Evolutionary conservation across 331 rosid species (phyloP), one percentile per base, ranked within the genome.

Genomic region (Erythrophleum ivorense): DNA sequence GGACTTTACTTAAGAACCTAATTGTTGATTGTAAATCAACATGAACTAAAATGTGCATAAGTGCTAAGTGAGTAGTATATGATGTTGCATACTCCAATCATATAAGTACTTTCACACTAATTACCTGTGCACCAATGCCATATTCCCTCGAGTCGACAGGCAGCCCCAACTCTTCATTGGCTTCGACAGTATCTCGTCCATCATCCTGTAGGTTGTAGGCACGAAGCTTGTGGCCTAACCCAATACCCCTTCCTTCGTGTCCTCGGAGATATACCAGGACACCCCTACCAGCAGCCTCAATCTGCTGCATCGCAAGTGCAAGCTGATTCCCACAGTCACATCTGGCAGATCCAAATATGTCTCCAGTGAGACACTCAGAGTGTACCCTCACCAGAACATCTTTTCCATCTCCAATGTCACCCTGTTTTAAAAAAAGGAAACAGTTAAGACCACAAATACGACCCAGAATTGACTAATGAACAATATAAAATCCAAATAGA

Each of bases 61-160:
- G 78, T 60, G 36, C 55, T 40, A 38, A 45, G 48, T 12, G 66
- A 65, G 85, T 3, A 67, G 31, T 4, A 49, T 8, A 77, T 29
- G 57, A 77, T 53, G 63, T 45, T 3, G 2, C 33, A 73, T 65
- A 66, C 54, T 54, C 63, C n/a, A 73, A 15, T 8, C 52, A 70
- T 9, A 19, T 24, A n/a, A 76, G 69, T 7, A 9, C 40, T 81
- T 4, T 0, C 50, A 10, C 19, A 46, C 10, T 45, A 62, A 18
- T 68, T 88, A 92, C 97, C 97, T 95, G 98, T 4, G 98, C 97
- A 9, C 97, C 97, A 50, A 95, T 91, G 79, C 98, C 98, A 69
- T 95, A 95, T 75, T 95, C 98, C 18, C 98, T 91, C 16, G 97
- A 91, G 87, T 95, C 98, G 38, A 92, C 93, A 1, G 98, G 98